Base-by-base conservation (phyloP, 2,329 filamentous ascomycete species). In the Fusarium mangiferae region DNA sequence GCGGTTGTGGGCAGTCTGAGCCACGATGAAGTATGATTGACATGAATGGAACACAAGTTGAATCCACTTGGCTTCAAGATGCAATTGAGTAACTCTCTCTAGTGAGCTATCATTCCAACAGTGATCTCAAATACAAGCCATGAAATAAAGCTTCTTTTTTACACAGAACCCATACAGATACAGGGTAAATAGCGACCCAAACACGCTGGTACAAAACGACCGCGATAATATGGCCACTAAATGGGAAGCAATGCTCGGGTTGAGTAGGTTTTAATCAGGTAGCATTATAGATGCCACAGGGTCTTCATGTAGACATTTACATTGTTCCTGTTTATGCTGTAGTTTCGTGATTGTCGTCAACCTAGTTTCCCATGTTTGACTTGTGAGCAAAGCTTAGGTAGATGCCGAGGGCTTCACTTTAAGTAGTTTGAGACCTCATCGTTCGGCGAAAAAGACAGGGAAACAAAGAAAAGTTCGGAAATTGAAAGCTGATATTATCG, bases 231-330 rank as follows among this genome's bases (percentile, higher is more conserved):
- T 2, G 7, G 33, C 11, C 12, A 52, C 33, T 15, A 1, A 2
- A 26, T 18, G 33, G 6, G 20, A 36, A 11, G 24, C 5, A 26
- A 26, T 26, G 30, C 10, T 15, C 15, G 9, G 6, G 10, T 26
- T 52, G n/a, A 8, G 17, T 20, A 2, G 4, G 1, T 6, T 26
- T 6, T 4, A 7, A 24, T 24, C 22, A 6, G 4, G 10, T 4
- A 18, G 11, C 3, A 26, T 20, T 5, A 7, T 15, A n/a, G 1
- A 20, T 8, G 2, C 13, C 7, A 17, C 6, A 49, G 7, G 9
- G 3, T 3, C 7, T 24, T n/a, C 11, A 0, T 7, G 17, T 10
- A 2, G 3, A 48, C 10, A 30, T n/a, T 7, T 14, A 4, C 6
- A 7, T 17, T 30, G 5, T 6, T 0, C 5, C 5, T 30, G 14